phyloP scores from a whole-genome alignment of 371 early-diverging fungal genomes.

The Dichotomocladium elegans region DNA sequence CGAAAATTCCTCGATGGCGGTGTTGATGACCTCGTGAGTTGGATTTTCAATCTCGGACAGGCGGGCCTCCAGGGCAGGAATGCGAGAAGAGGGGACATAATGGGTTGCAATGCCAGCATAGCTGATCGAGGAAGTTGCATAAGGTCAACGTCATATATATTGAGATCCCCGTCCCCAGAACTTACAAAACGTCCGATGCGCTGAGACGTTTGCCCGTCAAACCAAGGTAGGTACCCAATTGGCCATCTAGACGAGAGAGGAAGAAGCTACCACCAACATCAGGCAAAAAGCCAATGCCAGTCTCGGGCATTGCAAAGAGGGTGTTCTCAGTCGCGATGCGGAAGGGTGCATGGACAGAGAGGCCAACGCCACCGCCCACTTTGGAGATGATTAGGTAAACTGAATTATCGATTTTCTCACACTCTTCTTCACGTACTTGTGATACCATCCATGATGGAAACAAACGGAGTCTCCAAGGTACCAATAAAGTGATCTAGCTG shows the following conservation, averaged over 20 bases:
- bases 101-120: conserved; percentile 83
- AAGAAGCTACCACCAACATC: conserved; percentile 97
- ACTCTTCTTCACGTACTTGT: conserved; percentile 61
- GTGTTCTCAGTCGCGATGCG: conserved; percentile 94
- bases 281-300: conserved; percentile 93
- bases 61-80: conserved; percentile 77
- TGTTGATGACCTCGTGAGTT: conserved; percentile 80
- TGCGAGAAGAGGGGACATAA: conserved; percentile 84
- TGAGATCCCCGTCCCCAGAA: background rate
- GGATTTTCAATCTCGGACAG: conserved; percentile 76
- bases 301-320: conserved; percentile 94
- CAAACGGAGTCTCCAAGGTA: conserved; percentile 81
- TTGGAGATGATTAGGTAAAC: background rate
- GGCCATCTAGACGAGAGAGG: conserved; percentile 91
- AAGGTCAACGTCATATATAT: too few species aligned
- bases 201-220: conserved; percentile 84
- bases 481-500: conserved; percentile 90
- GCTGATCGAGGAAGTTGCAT: too few species aligned
- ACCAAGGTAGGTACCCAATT: conserved; percentile 90
- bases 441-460: conserved; percentile 91
- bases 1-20: conserved; percentile 90
- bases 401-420: background rate
- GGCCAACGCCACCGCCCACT: conserved; percentile 97
- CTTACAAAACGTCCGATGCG: conserved; percentile 81
- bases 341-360: conserved; percentile 96